A percentile compares a stretch with the other conserved stretches of the same genome.
These are phyloP conservation scores for Xylaria nigripes DNA, from an alignment of 495 filamentous ascomycete species.

Conservation along the genomic window DNA sequence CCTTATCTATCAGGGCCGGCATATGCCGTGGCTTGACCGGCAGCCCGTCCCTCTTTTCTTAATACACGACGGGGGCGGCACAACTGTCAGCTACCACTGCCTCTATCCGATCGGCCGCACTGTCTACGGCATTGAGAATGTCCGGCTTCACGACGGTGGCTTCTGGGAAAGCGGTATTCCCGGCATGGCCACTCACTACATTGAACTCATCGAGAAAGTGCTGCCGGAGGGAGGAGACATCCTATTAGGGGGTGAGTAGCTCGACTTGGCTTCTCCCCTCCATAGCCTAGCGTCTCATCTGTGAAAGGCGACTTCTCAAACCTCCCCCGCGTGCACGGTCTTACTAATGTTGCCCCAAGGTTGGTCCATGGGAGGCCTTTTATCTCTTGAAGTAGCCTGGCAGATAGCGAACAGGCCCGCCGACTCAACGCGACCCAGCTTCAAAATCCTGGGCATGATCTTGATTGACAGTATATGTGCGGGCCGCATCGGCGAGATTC, in stretches of 20 bases:
- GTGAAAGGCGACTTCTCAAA: not conserved
- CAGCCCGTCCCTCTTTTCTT: conserved; percentile 25
- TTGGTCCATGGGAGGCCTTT: conserved; percentile 39
- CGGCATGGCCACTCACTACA: conserved; percentile 25
- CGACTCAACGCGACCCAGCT: conserved; percentile 7
- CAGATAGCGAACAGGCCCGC: conserved; percentile 20
- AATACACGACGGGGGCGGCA: conserved; percentile 34
- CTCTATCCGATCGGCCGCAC: conserved; percentile 24
- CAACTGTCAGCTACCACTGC: conserved; percentile 28
- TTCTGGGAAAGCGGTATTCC: conserved; percentile 27
- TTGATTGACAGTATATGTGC: conserved; percentile 40
- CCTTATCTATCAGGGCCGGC: conserved; percentile 19
- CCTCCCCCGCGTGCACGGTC: no score
- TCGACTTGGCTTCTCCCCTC: no score
- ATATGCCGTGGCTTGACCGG: conserved; percentile 1
- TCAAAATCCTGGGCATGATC: conserved; percentile 33
- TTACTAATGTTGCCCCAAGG: conserved; percentile 20
- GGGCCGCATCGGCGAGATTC: conserved; percentile 2
- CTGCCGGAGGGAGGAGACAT: conserved; percentile 29
- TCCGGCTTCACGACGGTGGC: conserved; percentile 24
- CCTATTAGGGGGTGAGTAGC: conserved; percentile 11
- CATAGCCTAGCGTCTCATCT: not conserved
- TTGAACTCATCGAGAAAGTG: conserved; percentile 20
- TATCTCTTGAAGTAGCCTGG: conserved; percentile 34
- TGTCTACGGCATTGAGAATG: conserved; percentile 31